A percentile compares a stretch with the other conserved stretches of the same genome.
These are phyloP conservation scores for Rutidosis leptorrhynchoides DNA, from an alignment of 129 eudicot species.

Conservation along the genomic window DNA sequence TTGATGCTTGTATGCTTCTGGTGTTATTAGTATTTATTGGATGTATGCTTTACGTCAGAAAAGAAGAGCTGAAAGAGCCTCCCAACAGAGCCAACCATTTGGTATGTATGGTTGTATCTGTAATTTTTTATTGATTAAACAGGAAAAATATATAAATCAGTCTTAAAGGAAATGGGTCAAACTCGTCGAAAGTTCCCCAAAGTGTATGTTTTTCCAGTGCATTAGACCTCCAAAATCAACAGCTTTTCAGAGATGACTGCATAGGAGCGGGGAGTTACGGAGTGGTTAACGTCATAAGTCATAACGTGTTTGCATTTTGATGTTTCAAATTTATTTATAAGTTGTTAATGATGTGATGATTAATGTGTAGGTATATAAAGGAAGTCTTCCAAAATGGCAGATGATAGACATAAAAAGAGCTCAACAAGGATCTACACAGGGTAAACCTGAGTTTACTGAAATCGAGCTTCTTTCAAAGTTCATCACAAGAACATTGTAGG, in stretches of 20 bases:
- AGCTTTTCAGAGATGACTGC: conserved; percentile 45
- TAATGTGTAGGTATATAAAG: conserved; percentile 55
- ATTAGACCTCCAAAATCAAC: background rate
- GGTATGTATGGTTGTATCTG: conserved; percentile 27
- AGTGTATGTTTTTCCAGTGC: no score
- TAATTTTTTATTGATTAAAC: no score
- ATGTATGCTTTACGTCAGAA: conserved; percentile 47
- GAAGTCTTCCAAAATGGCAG: conserved; percentile 51
- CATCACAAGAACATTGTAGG: conserved; percentile 70
- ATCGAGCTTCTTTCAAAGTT: conserved; percentile 71
- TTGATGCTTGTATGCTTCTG: conserved; percentile 44
- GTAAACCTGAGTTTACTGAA: conserved; percentile 63
- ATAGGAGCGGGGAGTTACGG: conserved; percentile 81
- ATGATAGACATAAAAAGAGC: conserved; percentile 70
- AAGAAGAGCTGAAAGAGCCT: conserved; percentile 44
- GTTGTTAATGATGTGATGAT: background rate
- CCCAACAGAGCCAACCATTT: conserved; percentile 42
- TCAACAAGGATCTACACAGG: conserved; percentile 52
- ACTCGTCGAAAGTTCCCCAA: no score
- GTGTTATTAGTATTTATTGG: conserved; percentile 39
- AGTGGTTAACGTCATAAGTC: conserved; percentile 36
- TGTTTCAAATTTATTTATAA: background rate
- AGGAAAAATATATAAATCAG: no score
- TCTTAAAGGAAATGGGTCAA: no score
- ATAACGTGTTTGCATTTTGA: background rate